Base-by-base conservation (phyloP, 768 basidiomycete species). In the Exidia glandulosa region DNA sequence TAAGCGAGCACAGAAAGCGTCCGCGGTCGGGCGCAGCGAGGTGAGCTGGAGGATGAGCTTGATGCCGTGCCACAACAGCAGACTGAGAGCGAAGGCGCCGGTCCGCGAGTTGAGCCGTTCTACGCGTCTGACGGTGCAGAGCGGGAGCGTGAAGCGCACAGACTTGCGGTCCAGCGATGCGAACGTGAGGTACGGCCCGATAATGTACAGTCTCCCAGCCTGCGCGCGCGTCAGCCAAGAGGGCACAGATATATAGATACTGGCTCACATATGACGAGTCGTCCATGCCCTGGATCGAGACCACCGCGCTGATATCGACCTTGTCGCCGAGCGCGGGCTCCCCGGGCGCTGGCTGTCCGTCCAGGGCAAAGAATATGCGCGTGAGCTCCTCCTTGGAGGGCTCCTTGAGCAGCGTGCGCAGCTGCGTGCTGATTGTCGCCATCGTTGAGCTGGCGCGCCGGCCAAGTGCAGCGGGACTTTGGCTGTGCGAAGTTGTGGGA, bases 11-110 rank as follows among this genome's bases (percentile, higher is more conserved):
- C 94, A 96, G 77, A 98, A 99, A 32, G 87, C 79, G 66, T 96
- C 94, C 19, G 94, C 95, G 0, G 92, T 93, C 16, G 94, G 93
- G 30, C 94, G 81, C 29, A 98, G 79, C 1, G 93, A 91, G 0
- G 95, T 97, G 57, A 99, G 75, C 75, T 98, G 96, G 1, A 98
- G 83, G 63, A 95, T 82, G 65, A 97, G 88, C 76, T 95, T 88
- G 76, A 90, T 82, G 34, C 90, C 87, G 70, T 98, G 93, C 90
- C 94, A 97, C 57, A 90, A 83, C n/a, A 85, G 81, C 23, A 98
- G 75, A 66, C 92, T 94, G 32, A 99, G 80, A n/a, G 95, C 94
- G 70, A 97, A 97, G 36, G 96, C 87, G 4, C 96, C 96, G 31
- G 93, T 89, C 14, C 93, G 83, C 12, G 93, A 88, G 70, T 95